Evolutionary conservation across 2,329 filamentous ascomycete genomes (phyloP).

Genomic region (Cladophialophora psammophila): DNA sequence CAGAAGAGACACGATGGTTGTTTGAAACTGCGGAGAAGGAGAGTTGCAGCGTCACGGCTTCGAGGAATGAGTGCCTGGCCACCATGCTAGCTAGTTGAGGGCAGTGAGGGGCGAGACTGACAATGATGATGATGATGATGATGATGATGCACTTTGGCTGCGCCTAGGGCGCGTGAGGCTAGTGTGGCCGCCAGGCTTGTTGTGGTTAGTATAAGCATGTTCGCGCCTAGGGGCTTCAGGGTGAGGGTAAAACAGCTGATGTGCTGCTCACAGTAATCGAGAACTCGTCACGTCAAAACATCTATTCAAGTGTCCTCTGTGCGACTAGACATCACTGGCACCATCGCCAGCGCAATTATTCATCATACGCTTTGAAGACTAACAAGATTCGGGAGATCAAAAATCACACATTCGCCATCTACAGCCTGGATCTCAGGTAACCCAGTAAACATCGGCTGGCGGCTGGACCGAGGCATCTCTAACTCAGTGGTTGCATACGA

Average conservation of each 20-base stretch:
- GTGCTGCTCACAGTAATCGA: not conserved
- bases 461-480: not conserved
- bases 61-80: not conserved
- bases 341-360: not conserved
- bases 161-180: not conserved
- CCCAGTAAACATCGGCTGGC: not conserved
- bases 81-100: no score
- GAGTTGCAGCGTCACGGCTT: not conserved
- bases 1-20: slow-evolving; percentile 1
- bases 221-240: not conserved
- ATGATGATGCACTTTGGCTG: not conserved
- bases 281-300: not conserved
- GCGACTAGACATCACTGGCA: not conserved
- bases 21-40: slow-evolving; percentile 4
- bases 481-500: not conserved
- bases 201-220: not conserved
- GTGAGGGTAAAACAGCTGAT: not conserved
- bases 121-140: no score
- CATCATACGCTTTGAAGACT: not conserved
- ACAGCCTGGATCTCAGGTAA: not conserved
- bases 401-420: not conserved
- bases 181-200: not conserved
- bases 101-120: no score
- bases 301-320: not conserved
- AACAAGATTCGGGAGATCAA: not conserved